Evolutionary conservation across 306 rosid species (phyloP), one percentile per base, ranked within the genome.

Genomic region (Parietaria judaica): DNA sequence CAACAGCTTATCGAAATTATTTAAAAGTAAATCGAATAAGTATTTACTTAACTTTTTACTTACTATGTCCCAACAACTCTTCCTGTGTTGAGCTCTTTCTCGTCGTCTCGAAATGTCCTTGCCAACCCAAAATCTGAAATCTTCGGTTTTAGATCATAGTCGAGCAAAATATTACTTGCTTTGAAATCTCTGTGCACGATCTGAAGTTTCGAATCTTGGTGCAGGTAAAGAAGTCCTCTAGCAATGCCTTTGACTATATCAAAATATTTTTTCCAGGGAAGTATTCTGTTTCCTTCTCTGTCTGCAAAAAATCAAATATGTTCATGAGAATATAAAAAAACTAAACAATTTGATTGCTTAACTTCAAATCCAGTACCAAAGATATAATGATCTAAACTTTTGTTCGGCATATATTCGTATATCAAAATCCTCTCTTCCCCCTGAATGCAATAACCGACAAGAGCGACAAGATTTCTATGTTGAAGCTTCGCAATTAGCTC

Each of bases 91-190:
- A 37, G 60, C 50, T 63, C 69, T 4, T 51, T 48, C 16, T 63
- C 45, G 34, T 63, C 31, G 1, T 31, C 69, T 4, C 7, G 15
- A 3, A 70, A 63, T 48, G 14, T 63, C 14, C 75, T 63, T 37
- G 69, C 75, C 15, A 70, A 54, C 4, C 75, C 69, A n/a, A 70
- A 70, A 41, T 71, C 66, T 5, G 66, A 64, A 17, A 71, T 71
- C 38, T 71, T 71, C 4, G 75, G 70, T 16, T 50, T 41, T 11
- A 71, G 11, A 10, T 71, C 36, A 1, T 7, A 10, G 10, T 71
- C 65, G 3, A 71, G 63, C 16, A 71, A 35, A 34, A 71, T 64
- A 52, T 71, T 71, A 14, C 66, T 64, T 8, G 47, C 52, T 43
- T 63, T 71, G 1, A 64, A 43, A 51, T 70, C 74, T 14, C 74